Conservation (phyloP, 441 rosid species). For the Jatropha podagrica region DNA sequence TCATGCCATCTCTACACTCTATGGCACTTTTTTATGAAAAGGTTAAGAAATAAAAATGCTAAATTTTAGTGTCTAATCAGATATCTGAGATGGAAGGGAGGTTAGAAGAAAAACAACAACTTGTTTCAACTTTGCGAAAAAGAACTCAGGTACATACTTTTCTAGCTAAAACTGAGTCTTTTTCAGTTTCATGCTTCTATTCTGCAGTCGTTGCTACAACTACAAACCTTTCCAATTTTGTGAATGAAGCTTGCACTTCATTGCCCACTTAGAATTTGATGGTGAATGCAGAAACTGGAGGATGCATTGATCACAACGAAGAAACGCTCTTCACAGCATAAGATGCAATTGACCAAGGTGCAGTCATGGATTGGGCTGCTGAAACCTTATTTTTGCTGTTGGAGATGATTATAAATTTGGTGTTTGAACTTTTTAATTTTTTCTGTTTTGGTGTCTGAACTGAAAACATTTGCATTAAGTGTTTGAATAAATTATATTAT, state of each 20-base stretch:
- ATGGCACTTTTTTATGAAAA: background rate
- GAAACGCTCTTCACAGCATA: slow-evolving; percentile 57
- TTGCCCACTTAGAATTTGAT: slow-evolving; percentile 29
- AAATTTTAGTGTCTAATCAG: slow-evolving; percentile 40
- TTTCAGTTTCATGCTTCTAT: slow-evolving; percentile 7
- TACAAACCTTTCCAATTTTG: slow-evolving; percentile 13
- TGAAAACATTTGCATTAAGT: no score
- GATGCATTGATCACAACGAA: slow-evolving; percentile 61
- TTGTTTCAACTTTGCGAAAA: slow-evolving; percentile 55
- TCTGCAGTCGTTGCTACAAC: slow-evolving; percentile 7
- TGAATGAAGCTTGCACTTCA: slow-evolving; percentile 10
- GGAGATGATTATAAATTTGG: no score
- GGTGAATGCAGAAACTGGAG: slow-evolving; percentile 64
- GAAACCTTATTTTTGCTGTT: background rate
- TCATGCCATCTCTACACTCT: slow-evolving; percentile 2
- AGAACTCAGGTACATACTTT: slow-evolving; percentile 51
- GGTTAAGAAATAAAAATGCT: slow-evolving; percentile 1
- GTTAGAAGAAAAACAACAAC: slow-evolving; percentile 46
- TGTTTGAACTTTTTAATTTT: no score
- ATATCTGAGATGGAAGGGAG: slow-evolving; percentile 47
- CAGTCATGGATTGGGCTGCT: slow-evolving; percentile 2
- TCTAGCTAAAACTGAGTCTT: background rate
- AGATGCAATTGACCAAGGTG: slow-evolving; percentile 65
- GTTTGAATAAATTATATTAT: no score
- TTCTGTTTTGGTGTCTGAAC: no score